These are phyloP conservation scores for Daedaleopsis nitida DNA, from an alignment of 768 basidiomycete species.

Conservation along the genomic window DNA sequence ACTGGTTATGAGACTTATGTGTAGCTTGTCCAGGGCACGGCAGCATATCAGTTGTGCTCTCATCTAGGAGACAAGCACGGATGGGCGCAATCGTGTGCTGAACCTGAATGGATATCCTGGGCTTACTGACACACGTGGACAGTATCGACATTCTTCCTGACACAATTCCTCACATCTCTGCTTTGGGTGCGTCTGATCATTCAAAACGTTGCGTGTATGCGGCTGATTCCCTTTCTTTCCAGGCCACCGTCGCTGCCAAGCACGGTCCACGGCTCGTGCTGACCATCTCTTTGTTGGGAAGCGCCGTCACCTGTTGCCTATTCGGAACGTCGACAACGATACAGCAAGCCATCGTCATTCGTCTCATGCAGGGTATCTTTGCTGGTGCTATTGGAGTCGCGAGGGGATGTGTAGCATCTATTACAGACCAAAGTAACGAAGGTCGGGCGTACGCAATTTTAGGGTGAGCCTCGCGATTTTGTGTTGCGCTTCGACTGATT, in stretches of 20 bases:
- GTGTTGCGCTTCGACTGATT: neutral
- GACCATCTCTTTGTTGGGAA: conserved; percentile 82
- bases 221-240: neutral
- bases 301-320: conserved; percentile 72
- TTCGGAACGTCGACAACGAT: conserved; percentile 80
- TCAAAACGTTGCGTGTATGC: neutral
- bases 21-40: too few species aligned
- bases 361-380: conserved; percentile 91
- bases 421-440: conserved; percentile 93
- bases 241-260: conserved; percentile 93
- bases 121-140: neutral
- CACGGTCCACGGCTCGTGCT: conserved; percentile 88
- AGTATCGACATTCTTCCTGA: conserved; percentile 89
- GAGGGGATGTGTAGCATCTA: conserved; percentile 79
- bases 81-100: neutral
- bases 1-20: too few species aligned
- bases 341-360: conserved; percentile 79
- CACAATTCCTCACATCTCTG: conserved; percentile 93
- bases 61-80: neutral
- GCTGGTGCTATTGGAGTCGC: conserved; percentile 95
- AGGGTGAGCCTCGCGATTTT: conserved; percentile 49
- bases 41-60: too few species aligned
- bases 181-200: conserved; percentile 66
- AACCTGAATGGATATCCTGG: neutral
- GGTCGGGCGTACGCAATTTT: conserved; percentile 93